A percentile compares a stretch with the other conserved stretches of the same genome.
Conservation (phyloP, 2,329 filamentous ascomycete genomes). For the Neofusicoccum parvum region DNA sequence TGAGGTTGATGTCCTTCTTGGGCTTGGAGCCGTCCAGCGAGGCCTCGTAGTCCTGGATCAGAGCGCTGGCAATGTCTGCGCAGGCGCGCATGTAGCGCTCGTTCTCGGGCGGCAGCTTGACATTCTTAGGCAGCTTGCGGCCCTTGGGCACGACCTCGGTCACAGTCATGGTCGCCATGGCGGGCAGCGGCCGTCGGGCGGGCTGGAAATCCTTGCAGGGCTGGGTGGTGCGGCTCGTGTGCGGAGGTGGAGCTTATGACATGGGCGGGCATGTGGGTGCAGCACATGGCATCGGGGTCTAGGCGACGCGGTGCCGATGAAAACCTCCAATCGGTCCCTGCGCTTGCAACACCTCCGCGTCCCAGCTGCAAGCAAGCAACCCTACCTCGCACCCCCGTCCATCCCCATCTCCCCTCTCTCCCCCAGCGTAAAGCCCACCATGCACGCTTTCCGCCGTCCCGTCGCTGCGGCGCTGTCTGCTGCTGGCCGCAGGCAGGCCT, state of each 20-base stretch:
- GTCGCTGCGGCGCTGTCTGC: conserved; percentile 68
- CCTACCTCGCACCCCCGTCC: conserved; percentile 14
- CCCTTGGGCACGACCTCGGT: conserved; percentile 50
- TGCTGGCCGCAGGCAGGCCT: conserved; percentile 71
- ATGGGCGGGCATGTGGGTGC: conserved; percentile 9
- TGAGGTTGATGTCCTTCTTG: conserved; percentile 89
- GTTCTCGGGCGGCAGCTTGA: conserved; percentile 84
- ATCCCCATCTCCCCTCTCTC: conserved; percentile 20
- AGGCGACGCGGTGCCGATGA: conserved; percentile 13
- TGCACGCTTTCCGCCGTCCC: conserved; percentile 84
- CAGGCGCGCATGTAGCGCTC: conserved; percentile 93
- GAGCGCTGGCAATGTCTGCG: conserved; percentile 88
- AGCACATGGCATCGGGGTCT: conserved; percentile 7
- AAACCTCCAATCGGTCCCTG: conserved; percentile 21
- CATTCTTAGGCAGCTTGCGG: conserved; percentile 65
- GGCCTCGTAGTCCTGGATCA: conserved; percentile 92
- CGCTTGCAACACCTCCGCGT: conserved; percentile 21
- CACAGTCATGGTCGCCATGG: conserved; percentile 66
- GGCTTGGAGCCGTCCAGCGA: conserved; percentile 71
- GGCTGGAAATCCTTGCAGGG: not conserved
- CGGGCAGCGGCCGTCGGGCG: conserved; percentile 25
- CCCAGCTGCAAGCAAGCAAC: conserved; percentile 13
- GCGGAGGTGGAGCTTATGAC: conserved; percentile 18
- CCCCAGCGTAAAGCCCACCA: conserved; percentile 48
- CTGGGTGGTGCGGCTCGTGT: not conserved